A percentile compares a stretch with the other conserved stretches of the same genome.
Evolutionary conservation across 768 basidiomycete species (phyloP).

Genomic region (Amanita subjunquillea): DNA sequence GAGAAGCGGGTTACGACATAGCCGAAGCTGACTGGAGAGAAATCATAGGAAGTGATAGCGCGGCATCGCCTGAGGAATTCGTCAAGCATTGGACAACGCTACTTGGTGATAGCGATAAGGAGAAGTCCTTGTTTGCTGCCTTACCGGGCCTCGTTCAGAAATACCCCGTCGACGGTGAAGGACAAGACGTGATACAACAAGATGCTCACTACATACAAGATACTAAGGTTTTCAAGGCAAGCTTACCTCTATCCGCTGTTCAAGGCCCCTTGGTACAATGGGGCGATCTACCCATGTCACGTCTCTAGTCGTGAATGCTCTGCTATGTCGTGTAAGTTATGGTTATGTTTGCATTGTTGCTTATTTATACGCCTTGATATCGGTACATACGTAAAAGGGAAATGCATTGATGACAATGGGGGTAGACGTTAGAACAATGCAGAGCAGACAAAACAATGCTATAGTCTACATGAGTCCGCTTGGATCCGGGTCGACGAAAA

Average conservation of each 20-base stretch:
- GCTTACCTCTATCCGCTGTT: conserved; percentile 40
- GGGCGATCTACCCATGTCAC: conserved; percentile 60
- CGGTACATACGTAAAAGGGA: background rate
- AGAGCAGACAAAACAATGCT: conserved; percentile 2
- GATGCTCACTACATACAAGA: conserved; percentile 59
- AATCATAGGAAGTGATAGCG: conserved; percentile 43
- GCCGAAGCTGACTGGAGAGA: conserved; percentile 42
- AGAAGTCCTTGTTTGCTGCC: conserved; percentile 34
- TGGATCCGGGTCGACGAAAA: conserved; percentile 1
- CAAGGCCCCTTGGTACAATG: conserved; percentile 65
- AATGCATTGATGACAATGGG: background rate
- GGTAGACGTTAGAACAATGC: background rate
- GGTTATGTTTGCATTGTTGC: background rate
- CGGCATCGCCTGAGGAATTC: conserved; percentile 46
- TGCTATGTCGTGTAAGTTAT: background rate
- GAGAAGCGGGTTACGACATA: conserved; percentile 34
- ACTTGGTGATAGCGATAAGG: conserved; percentile 28
- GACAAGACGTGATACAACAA: conserved; percentile 30
- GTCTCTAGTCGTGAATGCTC: conserved; percentile 27
- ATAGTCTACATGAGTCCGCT: conserved; percentile 5
- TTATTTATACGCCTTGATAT: background rate
- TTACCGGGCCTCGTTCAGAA: conserved; percentile 48
- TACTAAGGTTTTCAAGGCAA: conserved; percentile 52
- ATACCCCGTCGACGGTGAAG: conserved; percentile 46
- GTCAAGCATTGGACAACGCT: conserved; percentile 51